A percentile compares a stretch with the other conserved stretches of the same genome.
phyloP scores from a whole-genome alignment of 148 eudicot species.

The Nepenthes mirabilis region DNA sequence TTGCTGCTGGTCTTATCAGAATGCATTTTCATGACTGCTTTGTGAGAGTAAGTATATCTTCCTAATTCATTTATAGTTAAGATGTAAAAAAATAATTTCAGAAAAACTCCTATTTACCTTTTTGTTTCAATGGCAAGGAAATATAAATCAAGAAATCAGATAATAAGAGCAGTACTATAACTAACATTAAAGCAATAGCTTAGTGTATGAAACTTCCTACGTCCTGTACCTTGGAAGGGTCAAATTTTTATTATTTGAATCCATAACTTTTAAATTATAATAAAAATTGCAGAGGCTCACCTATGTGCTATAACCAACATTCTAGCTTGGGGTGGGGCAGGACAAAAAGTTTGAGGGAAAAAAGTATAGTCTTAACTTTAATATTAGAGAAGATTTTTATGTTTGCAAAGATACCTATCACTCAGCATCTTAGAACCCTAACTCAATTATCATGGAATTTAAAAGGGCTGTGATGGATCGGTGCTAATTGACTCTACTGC shows the following conservation, averaged over 20 bases:
- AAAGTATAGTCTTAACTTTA: not conserved
- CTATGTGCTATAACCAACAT: not conserved
- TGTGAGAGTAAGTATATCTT: constrained; percentile 34
- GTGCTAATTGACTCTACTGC: constrained; percentile 72
- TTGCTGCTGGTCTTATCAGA: constrained; percentile 56
- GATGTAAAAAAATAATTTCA: no score
- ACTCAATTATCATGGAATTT: not conserved
- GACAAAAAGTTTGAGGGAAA: no score
- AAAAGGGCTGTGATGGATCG: constrained; percentile 84
- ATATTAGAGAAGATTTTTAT: not conserved
- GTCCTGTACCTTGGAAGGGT: not conserved
- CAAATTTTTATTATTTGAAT: no score
- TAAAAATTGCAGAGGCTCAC: not conserved
- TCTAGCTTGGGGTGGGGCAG: no score
- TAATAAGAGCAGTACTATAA: no score
- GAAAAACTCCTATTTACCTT: not conserved
- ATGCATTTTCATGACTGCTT: constrained; percentile 76
- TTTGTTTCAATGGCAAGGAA: not conserved
- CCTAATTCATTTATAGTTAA: not conserved
- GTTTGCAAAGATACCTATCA: no score
- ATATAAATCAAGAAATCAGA: not conserved
- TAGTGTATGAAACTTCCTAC: not conserved
- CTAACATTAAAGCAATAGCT: no score
- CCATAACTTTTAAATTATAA: no score
- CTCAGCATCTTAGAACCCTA: no score